Base-by-base conservation (phyloP, 768 basidiomycete species). In the Leucocoprinus leucothites region DNA sequence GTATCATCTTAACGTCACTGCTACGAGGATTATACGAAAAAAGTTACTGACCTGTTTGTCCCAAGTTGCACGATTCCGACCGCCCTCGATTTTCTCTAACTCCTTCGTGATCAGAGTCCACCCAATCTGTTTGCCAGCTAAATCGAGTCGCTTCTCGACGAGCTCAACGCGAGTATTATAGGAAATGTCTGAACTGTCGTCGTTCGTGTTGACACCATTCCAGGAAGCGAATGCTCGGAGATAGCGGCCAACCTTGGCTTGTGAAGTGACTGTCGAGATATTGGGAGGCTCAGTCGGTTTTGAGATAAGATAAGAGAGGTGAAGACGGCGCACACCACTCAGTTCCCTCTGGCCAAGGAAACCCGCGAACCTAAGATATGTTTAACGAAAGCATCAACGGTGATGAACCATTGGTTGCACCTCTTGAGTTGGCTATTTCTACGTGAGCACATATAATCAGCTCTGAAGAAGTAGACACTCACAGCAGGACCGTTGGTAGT, bases 151-250 rank as follows among this genome's bases (percentile, higher is more conserved):
- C 56, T 80, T 81, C 56, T 78, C 70, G 26, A 75, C 65, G 11
- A 63, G 64, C 53, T 81, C 78, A 8, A 82, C 77, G 9, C 79
- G 74, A 0, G 79, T 81, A 61, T 76, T 76, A 63, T 75, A 80
- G 2, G 71, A 69, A 1, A 71, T 56, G 21, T 70, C 62, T 0
- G 68, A 65, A 50, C 71, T 77, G 5, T 65, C 63, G 48, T 79
- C 78, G 51, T 80, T 71, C 53, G 66, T 70, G 61, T 77, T 77
- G 22, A 78, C 56, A 19, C 71, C 69, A 35, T 72, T 71, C 60
- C 66, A 72, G 1, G 74, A 74, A 3, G 75, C 73, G 52, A 75
- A 80, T 1, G 71, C 64, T 18, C 73, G 73, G 9, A 79, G 53
- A 56, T 81, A 76, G 41, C 68, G 65, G 51, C 66, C 63, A 31